These are phyloP conservation scores for Protostelium mycophagum DNA, from an alignment of 78 protist species.

Conservation along the genomic window DNA sequence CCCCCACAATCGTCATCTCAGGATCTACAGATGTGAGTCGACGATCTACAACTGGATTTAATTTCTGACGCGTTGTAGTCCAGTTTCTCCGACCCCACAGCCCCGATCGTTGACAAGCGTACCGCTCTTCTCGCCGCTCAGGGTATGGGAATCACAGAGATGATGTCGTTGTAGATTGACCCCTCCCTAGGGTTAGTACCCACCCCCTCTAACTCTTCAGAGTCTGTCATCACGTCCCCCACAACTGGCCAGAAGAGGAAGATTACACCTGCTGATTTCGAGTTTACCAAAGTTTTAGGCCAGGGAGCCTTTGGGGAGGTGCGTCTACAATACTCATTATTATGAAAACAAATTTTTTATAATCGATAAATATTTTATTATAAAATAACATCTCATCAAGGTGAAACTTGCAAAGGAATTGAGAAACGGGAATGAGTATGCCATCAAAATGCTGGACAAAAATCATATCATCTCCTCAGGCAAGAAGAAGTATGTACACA, in stretches of 20 bases:
- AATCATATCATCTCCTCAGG: slow-evolving; percentile 38
- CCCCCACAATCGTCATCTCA: too few species aligned
- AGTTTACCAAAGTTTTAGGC: not conserved
- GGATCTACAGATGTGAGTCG: too few species aligned
- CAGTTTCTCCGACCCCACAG: not conserved
- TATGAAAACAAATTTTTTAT: not conserved
- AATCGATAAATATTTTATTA: not conserved
- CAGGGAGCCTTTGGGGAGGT: slow-evolving; percentile 15
- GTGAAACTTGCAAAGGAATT: slow-evolving; percentile 63
- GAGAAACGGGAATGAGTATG: slow-evolving; percentile 44
- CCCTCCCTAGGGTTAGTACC: not conserved
- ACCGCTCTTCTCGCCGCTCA: not conserved
- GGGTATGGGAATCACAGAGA: not conserved
- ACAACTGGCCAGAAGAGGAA: not conserved
- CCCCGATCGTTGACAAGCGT: not conserved
- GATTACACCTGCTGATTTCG: not conserved
- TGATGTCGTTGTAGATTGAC: not conserved
- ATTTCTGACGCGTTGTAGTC: not conserved
- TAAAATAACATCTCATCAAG: not conserved
- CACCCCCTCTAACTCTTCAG: not conserved
- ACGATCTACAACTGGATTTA: too few species aligned
- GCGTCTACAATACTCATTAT: not conserved
- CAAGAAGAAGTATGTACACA: slow-evolving; percentile 62
- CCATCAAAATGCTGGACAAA: slow-evolving; percentile 71
- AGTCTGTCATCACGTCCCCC: not conserved